phyloP scores from a whole-genome alignment of 2,329 filamentous ascomycete genomes.

The Microcyclosporella mali region DNA sequence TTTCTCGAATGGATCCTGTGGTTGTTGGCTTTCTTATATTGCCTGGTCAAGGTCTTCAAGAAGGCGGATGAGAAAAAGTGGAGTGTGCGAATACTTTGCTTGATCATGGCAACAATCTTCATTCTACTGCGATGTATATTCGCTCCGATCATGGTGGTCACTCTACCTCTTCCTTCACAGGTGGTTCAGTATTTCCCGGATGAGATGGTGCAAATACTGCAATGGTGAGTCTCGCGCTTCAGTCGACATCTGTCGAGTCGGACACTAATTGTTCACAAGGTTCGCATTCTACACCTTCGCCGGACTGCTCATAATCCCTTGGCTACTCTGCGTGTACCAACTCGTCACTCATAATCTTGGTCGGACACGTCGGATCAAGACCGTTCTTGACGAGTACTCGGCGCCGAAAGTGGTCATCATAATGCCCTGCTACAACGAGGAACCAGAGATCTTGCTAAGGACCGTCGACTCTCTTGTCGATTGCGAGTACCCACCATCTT shows the following conservation, averaged over 20 bases:
- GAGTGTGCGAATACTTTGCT: conserved; percentile 70
- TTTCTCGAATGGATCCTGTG: conserved; percentile 91
- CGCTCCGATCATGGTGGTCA: conserved; percentile 89
- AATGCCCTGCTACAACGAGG: conserved; percentile 95
- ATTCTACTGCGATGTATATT: conserved; percentile 83
- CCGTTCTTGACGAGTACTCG: conserved; percentile 73
- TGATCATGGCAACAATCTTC: conserved; percentile 60
- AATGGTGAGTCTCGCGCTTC: conserved; percentile 60
- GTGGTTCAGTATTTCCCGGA: conserved; percentile 68
- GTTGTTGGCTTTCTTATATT: conserved; percentile 91
- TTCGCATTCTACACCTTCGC: conserved; percentile 85
- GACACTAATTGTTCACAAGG: background rate
- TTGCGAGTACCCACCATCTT: conserved; percentile 86
- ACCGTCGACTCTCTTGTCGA: conserved; percentile 88
- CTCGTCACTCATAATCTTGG: conserved; percentile 83
- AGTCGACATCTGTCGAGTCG: background rate
- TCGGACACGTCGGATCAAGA: conserved; percentile 72
- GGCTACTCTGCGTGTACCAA: conserved; percentile 89
- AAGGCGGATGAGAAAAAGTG: conserved; percentile 72
- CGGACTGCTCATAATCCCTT: conserved; percentile 75
- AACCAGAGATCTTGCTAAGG: conserved; percentile 73
- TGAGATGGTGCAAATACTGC: conserved; percentile 63
- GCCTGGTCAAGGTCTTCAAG: conserved; percentile 75
- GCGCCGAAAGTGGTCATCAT: conserved; percentile 93
- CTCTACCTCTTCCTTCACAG: conserved; percentile 69